Base-by-base conservation (phyloP, 202 grass and related monocot species). In the Musa balbisiana region DNA sequence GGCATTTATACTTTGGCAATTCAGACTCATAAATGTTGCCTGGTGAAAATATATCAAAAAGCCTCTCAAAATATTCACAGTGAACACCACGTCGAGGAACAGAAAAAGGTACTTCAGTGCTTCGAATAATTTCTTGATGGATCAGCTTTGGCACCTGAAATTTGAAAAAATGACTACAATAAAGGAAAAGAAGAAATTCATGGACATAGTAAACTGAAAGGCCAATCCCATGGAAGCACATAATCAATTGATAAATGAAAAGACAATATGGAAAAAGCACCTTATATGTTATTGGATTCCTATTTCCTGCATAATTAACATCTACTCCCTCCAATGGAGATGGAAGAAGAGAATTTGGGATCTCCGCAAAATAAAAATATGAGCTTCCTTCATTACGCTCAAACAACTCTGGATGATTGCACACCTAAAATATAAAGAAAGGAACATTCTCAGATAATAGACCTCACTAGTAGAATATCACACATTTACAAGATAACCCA, bases 351-450 rank as follows among this genome's bases (percentile, higher is more conserved):
- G 91, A 82, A 71, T 99, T 90, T 79, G 83, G 89, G 17, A 95
- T 87, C 52, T 95, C 87, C 22, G 89, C 96, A 83, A 99, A 99
- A 84, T 95, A 84, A 76, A 95, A 92, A 82, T 90, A 99, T 29
- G 84, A 95, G 51, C 89, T 99, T 79, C 96, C 96, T 84, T 95
- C 96, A 62, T 99, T 99, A 51, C 96, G 91, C 78, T 99, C 96
- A 78, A 99, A 95, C 60, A 99, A 85, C 85, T 99, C 96, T 25
- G 96, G 96, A 85, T 99, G 96, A 87, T 99, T 99, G 84, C 96
- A 99, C 56, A 99, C 96, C 96, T 99, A 83, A 13, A 20, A 73
- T 64, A 29, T 29, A 73, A 52, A 64, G 65, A 62, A 13, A n/a
- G 2, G 19, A 77, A 52, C 43, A 11, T 64, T 3, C 26, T 51